Conservation (phyloP, 257 asterid species). For the Henckelia pumila region DNA sequence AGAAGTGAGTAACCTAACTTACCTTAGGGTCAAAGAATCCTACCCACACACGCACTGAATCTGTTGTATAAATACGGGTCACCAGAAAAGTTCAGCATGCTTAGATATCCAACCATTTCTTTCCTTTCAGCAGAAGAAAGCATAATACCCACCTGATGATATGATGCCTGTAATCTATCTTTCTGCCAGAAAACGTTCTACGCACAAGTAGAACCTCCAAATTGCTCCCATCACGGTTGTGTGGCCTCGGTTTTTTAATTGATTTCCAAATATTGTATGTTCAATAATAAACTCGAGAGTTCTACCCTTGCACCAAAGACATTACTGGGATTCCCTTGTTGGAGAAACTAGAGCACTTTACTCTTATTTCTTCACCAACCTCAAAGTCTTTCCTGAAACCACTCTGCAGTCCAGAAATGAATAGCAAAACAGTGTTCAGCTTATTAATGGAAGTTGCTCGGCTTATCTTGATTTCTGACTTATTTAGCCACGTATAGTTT, state of each 20-base stretch:
- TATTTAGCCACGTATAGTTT: neutral
- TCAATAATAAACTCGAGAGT: conserved; percentile 1
- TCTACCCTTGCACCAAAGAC: conserved; percentile 48
- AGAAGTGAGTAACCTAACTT: neutral
- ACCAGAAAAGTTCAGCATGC: conserved; percentile 12
- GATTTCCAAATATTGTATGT: conserved; percentile 6
- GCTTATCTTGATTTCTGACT: neutral
- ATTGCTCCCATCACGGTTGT: conserved; percentile 1
- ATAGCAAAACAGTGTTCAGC: neutral
- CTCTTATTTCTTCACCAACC: conserved; percentile 68
- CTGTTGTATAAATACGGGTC: neutral
- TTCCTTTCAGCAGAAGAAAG: conserved; percentile 2
- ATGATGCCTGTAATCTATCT: conserved; percentile 3
- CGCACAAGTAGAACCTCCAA: no score
- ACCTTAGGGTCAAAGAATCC: conserved; percentile 12
- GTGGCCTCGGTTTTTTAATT: conserved; percentile 6
- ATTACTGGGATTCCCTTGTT: conserved; percentile 84
- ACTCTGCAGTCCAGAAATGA: conserved; percentile 38
- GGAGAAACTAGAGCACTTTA: conserved; percentile 75
- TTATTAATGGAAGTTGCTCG: neutral
- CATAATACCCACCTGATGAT: neutral
- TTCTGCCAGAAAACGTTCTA: conserved; percentile 13
- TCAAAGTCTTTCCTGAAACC: conserved; percentile 46
- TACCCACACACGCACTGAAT: conserved; percentile 27
- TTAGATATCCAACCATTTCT: conserved; percentile 4